phyloP scores from a whole-genome alignment of 1,139 yeast species.

The Geotrichum candidum region DNA sequence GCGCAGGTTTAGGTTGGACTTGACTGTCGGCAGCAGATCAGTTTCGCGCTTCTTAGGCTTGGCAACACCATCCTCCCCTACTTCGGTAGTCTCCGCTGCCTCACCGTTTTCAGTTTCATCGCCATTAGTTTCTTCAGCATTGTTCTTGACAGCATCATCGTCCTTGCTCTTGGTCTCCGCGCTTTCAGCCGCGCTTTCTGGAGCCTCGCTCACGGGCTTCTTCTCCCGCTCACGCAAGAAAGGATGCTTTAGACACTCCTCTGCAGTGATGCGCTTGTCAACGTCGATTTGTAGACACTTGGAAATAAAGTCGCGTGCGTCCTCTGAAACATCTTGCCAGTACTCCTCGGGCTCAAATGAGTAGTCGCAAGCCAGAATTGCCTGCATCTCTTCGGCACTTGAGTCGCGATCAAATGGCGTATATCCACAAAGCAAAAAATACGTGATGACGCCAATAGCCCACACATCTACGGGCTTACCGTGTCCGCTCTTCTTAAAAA shows the following conservation, averaged over 20 bases:
- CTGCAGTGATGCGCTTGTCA: slow-evolving; percentile 44
- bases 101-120: background rate
- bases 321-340: slow-evolving; percentile 50
- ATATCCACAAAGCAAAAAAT: slow-evolving; percentile 68
- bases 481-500: slow-evolving; percentile 49
- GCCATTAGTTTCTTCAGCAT: background rate
- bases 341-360: slow-evolving; percentile 56
- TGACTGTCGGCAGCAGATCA: slow-evolving; percentile 35
- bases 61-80: background rate
- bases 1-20: slow-evolving; percentile 29
- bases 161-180: background rate
- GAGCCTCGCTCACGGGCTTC: slow-evolving; percentile 13
- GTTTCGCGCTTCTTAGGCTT: slow-evolving; percentile 23
- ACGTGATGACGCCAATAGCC: slow-evolving; percentile 71
- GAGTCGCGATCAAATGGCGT: slow-evolving; percentile 77
- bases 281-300: slow-evolving; percentile 50
- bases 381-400: slow-evolving; percentile 61
- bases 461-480: slow-evolving; percentile 62
- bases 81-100: background rate
- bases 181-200: background rate
- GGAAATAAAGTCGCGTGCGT: slow-evolving; percentile 55
- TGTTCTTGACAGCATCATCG: background rate
- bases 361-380: slow-evolving; percentile 53
- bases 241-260: slow-evolving; percentile 46
- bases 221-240: slow-evolving; percentile 34